Conservation (phyloP, 2,329 filamentous ascomycete genomes). For the Trichothecium sympodiale region DNA sequence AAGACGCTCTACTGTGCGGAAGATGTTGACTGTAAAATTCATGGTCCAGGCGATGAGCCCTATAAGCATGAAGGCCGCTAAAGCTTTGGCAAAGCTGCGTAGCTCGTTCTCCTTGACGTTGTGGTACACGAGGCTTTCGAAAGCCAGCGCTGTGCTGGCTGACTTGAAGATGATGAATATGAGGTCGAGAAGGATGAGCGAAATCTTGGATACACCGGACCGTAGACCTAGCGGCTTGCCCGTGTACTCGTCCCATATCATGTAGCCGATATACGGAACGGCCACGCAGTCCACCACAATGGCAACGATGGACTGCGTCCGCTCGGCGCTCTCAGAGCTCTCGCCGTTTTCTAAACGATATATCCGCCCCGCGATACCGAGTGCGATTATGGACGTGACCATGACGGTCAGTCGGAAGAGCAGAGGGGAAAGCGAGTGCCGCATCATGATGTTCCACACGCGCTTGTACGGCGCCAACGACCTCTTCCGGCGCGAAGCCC, state of each 20-base stretch:
- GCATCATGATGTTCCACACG: constrained; percentile 58
- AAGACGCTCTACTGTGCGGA: constrained; percentile 54
- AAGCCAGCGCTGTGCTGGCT: constrained; percentile 81
- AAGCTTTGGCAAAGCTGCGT: constrained; percentile 50
- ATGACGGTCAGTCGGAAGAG: constrained; percentile 74
- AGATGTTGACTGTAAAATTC: constrained; percentile 80
- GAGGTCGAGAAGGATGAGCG: constrained; percentile 81
- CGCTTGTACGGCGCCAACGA: constrained; percentile 35
- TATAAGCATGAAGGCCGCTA: constrained; percentile 70
- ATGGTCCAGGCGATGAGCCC: constrained; percentile 81
- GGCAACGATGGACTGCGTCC: constrained; percentile 75
- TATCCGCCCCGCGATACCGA: constrained; percentile 69
- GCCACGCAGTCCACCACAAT: constrained; percentile 83
- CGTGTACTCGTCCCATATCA: constrained; percentile 94
- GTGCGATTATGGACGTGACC: constrained; percentile 68
- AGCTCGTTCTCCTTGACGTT: constrained; percentile 22
- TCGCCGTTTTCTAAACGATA: constrained; percentile 44
- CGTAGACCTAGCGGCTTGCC: constrained; percentile 85
- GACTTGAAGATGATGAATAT: constrained; percentile 98
- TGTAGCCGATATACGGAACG: constrained; percentile 81
- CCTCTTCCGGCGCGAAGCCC: constrained; percentile 17
- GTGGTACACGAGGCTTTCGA: constrained; percentile 64
- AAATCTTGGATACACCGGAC: constrained; percentile 72
- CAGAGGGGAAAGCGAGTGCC: constrained; percentile 76
- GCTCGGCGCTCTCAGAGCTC: constrained; percentile 36